Percentiles rank a stretch among this genome's conserved stretches.
Evolutionary conservation across 495 filamentous ascomycete species (phyloP).

Genomic region (Hypomontagnella submonticulosa): DNA sequence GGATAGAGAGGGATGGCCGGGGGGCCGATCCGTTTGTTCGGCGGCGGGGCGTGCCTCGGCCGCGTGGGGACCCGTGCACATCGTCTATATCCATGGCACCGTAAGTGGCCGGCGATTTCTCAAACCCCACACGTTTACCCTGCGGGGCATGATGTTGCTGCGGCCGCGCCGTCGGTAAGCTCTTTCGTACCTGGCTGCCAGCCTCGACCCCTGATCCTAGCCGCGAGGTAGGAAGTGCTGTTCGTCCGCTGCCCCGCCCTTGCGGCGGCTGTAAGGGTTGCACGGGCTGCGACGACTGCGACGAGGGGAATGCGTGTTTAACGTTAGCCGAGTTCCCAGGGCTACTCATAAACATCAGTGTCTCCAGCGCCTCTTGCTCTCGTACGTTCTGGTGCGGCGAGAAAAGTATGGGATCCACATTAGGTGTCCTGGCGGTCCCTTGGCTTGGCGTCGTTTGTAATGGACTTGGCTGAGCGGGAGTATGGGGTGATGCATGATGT

Average conservation of each 20-base stretch:
- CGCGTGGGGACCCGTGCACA: constrained; percentile 47
- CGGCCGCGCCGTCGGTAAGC: constrained; percentile 56
- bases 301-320: constrained; percentile 57
- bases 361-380: constrained; percentile 90
- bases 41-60: constrained; percentile 55
- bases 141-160: constrained; percentile 49
- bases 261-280: constrained; percentile 40
- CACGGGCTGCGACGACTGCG: constrained; percentile 45
- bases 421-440: constrained; percentile 61
- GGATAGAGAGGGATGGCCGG: constrained; percentile 51
- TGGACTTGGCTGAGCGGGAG: constrained; percentile 54
- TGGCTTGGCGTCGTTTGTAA: constrained; percentile 44
- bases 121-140: constrained; percentile 59
- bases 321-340: constrained; percentile 76
- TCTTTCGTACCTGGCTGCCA: constrained; percentile 53
- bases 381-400: constrained; percentile 64
- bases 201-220: constrained; percentile 34
- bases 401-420: constrained; percentile 68
- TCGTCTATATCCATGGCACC: constrained; percentile 59
- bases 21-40: constrained; percentile 50
- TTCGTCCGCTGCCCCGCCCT: constrained; percentile 43
- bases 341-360: constrained; percentile 86
- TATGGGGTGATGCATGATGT: constrained; percentile 51
- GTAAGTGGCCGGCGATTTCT: constrained; percentile 52
- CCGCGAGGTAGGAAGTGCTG: constrained; percentile 54